Conservation (phyloP, 768 basidiomycete species). For the Cystofilobasidium capitatum region DNA sequence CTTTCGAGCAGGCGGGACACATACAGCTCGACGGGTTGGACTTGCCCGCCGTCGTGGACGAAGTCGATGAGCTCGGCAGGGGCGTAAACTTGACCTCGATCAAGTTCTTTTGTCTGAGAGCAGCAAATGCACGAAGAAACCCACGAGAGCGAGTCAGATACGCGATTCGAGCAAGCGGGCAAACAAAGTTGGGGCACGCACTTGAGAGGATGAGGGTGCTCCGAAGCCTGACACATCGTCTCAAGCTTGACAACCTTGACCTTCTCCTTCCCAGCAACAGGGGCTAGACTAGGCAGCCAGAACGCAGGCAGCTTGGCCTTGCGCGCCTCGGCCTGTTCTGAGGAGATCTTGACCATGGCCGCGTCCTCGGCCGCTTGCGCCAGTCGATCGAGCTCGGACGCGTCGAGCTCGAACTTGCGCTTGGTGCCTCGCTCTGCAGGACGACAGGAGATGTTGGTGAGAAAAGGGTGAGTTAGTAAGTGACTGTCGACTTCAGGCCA, state of each 20-base stretch:
- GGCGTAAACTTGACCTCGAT: constrained; percentile 71
- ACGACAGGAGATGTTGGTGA: background rate
- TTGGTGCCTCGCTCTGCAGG: constrained; percentile 54
- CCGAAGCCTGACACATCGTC: constrained; percentile 76
- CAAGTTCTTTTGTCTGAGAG: constrained; percentile 66
- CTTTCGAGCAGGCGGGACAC: constrained; percentile 81
- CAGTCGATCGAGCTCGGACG: constrained; percentile 57
- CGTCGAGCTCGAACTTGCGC: constrained; percentile 77
- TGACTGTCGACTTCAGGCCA: background rate
- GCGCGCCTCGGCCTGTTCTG: constrained; percentile 66
- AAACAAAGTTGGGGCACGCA: constrained; percentile 40
- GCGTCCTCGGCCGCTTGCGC: constrained; percentile 77
- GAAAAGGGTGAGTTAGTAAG: background rate
- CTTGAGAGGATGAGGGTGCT: constrained; percentile 67
- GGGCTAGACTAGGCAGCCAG: constrained; percentile 71
- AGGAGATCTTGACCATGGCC: constrained; percentile 69
- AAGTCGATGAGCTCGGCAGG: constrained; percentile 29
- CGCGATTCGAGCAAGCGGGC: too few relatives aligned
- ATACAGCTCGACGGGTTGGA: constrained; percentile 47
- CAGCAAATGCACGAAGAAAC: background rate
- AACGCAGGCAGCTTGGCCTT: constrained; percentile 86
- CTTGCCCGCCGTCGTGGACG: constrained; percentile 27
- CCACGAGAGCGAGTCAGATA: background rate
- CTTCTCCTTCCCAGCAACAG: constrained; percentile 55
- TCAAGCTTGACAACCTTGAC: constrained; percentile 70